Base-by-base conservation (phyloP, 148 eudicot genomes). In the Chenopodium formosanum region DNA sequence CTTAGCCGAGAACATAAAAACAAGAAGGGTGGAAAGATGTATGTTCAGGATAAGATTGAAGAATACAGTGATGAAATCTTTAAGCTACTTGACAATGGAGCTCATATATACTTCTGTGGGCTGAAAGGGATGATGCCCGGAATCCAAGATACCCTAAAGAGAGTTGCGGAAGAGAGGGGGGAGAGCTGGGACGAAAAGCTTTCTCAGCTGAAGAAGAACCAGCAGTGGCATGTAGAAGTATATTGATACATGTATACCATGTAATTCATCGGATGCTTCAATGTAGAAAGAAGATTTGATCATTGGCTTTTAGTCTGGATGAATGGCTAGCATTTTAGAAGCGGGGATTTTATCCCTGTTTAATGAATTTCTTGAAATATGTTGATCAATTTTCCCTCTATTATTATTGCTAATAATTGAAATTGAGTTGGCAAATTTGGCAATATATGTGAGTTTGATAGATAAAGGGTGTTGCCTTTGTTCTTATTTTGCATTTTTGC, bases 71-170 rank as follows among this genome's bases (percentile, higher is more conserved):
- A 91, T 17, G 97, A 94, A 83, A 88, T 94, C 82, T 94, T 93
- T 78, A 91, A 90, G 79, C 86, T 94, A 34, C 87, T 94, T 69
- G 98, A 93, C 83, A 73, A 79, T 34, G 98, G 98, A 64, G 98
- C 98, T 9, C 98, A 94, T 83, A 93, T 94, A 3, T 94, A 94
- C 81, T 94, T 94, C 84, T 94, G 98, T 29, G 98, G 98, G 81
- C 95, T 94, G 0, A 94, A 85, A 79, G 98, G 98, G 22, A 94
- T 94, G 98, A 94, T 94, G 98, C 98, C 98, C 0, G 98, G 98
- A 13, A 94, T 94, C 79, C 98, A 93, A 78, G 94, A 91, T 17
- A 94, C 98, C 1, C 75, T 94, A 80, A 91, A 90, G 84, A 89
- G 89, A 87, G 97, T 94, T 17, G 98, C 97, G 0, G 93, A 93